These are phyloP conservation scores for Hyphodiscus sp. DNA, from an alignment of 2,329 filamentous ascomycete genomes.

Conservation along the genomic window DNA sequence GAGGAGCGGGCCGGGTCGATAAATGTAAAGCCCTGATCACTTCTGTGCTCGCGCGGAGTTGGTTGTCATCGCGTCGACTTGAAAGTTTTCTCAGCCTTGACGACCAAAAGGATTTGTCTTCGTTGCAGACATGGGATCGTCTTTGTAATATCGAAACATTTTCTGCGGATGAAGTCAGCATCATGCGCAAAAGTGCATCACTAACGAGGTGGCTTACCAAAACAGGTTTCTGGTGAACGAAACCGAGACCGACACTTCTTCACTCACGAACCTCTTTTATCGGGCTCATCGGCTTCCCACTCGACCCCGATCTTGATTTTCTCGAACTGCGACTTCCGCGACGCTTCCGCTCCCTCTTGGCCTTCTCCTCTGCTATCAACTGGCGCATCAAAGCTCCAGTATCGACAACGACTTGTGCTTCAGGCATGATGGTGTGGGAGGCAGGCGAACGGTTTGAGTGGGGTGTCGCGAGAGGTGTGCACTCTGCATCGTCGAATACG, in stretches of 20 bases:
- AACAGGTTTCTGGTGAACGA: constrained; percentile 9
- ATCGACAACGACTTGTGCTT: constrained; percentile 21
- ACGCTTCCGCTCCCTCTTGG: constrained; percentile 20
- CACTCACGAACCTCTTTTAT: constrained; percentile 46
- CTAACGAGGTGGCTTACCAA: constrained; percentile 13
- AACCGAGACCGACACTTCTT: constrained; percentile 11
- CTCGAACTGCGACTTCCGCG: constrained; percentile 26
- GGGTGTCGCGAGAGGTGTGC: constrained; percentile 33
- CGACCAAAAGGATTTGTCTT: constrained; percentile 1
- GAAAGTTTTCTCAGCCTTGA: constrained; percentile 1
- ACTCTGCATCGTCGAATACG: constrained; percentile 43
- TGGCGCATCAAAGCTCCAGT: constrained; percentile 25
- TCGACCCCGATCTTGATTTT: constrained; percentile 29
- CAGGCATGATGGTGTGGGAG: constrained; percentile 15
- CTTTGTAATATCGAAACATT: background rate
- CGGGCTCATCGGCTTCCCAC: constrained; percentile 49
- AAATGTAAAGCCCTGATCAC: constrained; percentile 2
- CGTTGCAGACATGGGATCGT: background rate
- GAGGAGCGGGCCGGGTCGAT: background rate
- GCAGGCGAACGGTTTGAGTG: constrained; percentile 19
- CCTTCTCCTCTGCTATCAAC: constrained; percentile 25
- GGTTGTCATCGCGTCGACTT: background rate
- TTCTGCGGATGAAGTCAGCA: constrained; percentile 1
- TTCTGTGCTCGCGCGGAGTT: constrained; percentile 3
- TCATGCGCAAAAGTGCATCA: background rate